Evolutionary conservation across 441 rosid species (phyloP).

Genomic region (Euphorbia celastroides): DNA sequence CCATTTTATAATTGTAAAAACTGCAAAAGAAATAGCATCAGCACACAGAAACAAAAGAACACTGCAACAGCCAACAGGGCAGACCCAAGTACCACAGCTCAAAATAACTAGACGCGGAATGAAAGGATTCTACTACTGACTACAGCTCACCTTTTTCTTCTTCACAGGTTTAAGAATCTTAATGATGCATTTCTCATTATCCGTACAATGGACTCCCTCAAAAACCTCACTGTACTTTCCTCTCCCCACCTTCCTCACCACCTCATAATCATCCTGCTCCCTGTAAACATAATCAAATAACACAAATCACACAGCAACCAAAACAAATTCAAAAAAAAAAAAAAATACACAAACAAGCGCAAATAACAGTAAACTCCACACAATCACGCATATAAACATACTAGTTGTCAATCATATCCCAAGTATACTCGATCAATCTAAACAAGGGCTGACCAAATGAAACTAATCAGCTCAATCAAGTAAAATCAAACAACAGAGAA

Average conservation of each 20-base stretch:
- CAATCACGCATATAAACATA: not conserved
- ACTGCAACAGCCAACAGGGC: not conserved
- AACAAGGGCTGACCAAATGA: not conserved
- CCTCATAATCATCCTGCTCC: constrained; percentile 97
- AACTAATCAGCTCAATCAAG: not conserved
- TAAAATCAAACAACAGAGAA: not conserved
- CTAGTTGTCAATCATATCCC: not conserved
- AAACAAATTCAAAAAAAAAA: not conserved
- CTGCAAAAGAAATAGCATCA: not conserved
- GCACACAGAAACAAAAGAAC: not conserved
- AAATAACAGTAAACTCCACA: not conserved
- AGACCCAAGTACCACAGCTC: not conserved
- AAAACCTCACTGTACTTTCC: constrained; percentile 98
- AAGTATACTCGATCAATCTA: not conserved
- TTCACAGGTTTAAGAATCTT: constrained; percentile 97
- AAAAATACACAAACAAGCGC: not conserved
- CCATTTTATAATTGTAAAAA: not conserved
- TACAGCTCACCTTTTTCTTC: constrained; percentile 84
- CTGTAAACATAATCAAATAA: constrained; percentile 32
- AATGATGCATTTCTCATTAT: constrained; percentile 77
- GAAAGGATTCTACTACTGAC: not conserved
- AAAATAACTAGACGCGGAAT: not conserved
- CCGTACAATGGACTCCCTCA: constrained; percentile 78
- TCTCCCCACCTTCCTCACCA: constrained; percentile 92
- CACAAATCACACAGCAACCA: not conserved